Conservation (phyloP, 306 rosid species). For the Cucumis hystrix region DNA sequence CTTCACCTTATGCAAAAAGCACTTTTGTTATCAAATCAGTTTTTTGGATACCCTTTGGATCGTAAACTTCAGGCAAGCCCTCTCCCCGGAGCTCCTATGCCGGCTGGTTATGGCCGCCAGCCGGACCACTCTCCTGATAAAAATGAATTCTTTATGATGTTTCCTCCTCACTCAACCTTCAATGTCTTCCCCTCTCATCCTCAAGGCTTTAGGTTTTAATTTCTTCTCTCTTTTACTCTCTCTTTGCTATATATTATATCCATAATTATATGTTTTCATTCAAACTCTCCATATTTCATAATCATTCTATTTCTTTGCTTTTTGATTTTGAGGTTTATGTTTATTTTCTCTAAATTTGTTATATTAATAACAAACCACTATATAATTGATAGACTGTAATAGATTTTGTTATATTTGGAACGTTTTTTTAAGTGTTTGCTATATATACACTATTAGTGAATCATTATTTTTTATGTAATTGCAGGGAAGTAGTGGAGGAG, state of each 20-base stretch:
- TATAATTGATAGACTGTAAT: too few species aligned
- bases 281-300: too few species aligned
- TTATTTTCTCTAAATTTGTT: too few species aligned
- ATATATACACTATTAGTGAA: too few species aligned
- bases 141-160: slow-evolving; percentile 24
- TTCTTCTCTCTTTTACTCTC: neutral
- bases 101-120: slow-evolving; percentile 29
- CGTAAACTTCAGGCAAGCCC: slow-evolving; percentile 24
- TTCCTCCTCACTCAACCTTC: slow-evolving; percentile 25
- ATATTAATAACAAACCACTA: too few species aligned
- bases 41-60: slow-evolving; percentile 23
- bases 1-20: slow-evolving; percentile 20
- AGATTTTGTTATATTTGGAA: too few species aligned
- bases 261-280: too few species aligned
- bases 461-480: neutral
- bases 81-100: slow-evolving; percentile 14
- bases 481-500: slow-evolving; percentile 32
- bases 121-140: slow-evolving; percentile 22
- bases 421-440: too few species aligned
- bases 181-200: slow-evolving; percentile 36
- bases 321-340: too few species aligned
- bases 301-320: too few species aligned
- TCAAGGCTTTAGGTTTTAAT: slow-evolving; percentile 8
- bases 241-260: too few species aligned
- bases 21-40: slow-evolving; percentile 16